Conservation (phyloP, 2,329 filamentous ascomycete genomes). For the Colletotrichum orbiculare region DNA sequence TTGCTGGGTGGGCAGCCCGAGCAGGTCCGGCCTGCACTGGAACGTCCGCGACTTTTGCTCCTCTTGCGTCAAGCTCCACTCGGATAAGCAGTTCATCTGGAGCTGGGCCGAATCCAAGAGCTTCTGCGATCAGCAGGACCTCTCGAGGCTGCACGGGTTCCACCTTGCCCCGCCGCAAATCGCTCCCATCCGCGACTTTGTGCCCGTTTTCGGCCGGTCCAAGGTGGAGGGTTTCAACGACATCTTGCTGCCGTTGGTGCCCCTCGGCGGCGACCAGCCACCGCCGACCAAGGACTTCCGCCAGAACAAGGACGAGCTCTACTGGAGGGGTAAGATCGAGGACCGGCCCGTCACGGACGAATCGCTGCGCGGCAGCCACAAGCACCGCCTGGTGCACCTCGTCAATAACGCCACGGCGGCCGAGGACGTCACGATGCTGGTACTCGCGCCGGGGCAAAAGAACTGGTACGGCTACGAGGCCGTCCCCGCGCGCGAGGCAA, state of each 20-base stretch:
- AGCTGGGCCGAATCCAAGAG: slow-evolving; percentile 75
- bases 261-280: slow-evolving; percentile 55
- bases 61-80: slow-evolving; percentile 71
- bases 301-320: slow-evolving; percentile 72
- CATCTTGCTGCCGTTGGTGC: slow-evolving; percentile 76
- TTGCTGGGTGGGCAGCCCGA: slow-evolving; percentile 72
- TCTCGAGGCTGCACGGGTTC: slow-evolving; percentile 79
- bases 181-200: slow-evolving; percentile 71
- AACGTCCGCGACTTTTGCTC: slow-evolving; percentile 73
- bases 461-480: slow-evolving; percentile 64
- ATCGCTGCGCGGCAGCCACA: slow-evolving; percentile 74
- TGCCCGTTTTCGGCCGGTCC: slow-evolving; percentile 81
- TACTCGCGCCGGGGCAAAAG: slow-evolving; percentile 56
- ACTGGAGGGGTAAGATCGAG: slow-evolving; percentile 79
- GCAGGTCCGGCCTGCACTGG: slow-evolving; percentile 70
- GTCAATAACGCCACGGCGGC: slow-evolving; percentile 66
- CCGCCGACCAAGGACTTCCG: slow-evolving; percentile 60
- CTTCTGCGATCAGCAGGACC: slow-evolving; percentile 81
- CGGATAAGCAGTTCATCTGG: slow-evolving; percentile 72
- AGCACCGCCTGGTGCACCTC: slow-evolving; percentile 78
- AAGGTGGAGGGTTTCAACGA: slow-evolving; percentile 80
- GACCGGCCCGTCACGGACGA: slow-evolving; percentile 62
- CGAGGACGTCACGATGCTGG: slow-evolving; percentile 65
- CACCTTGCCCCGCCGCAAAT: slow-evolving; percentile 73
- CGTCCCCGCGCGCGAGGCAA: slow-evolving; percentile 64